Base-by-base conservation (phyloP, 345 rosid genomes). In the Fremontodendron californicum region DNA sequence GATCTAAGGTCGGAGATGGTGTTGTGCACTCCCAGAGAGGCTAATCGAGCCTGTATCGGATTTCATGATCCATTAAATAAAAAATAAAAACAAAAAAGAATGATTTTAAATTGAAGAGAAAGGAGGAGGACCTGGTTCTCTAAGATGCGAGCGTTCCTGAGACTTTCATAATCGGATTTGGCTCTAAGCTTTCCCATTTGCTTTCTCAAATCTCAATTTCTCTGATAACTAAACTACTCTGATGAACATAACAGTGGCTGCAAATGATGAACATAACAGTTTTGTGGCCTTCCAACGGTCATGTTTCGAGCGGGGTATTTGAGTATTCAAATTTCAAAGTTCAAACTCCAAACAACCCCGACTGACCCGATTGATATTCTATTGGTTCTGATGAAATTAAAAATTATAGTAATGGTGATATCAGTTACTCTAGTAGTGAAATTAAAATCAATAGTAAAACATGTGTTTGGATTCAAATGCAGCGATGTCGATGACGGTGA, bases 21-120 rank as follows among this genome's bases (percentile, higher is more conserved):
- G 49, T 81, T 81, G 4, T 71, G 83, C 48, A 85, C 78, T 27
- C 88, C 88, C 35, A 85, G 78, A 11, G 88, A 73, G 55, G 76
- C 82, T 78, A 85, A 79, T 60, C 88, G 78, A 60, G 84, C 88
- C 85, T 84, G 75, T 31, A 70, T 29, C 9, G 15, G 2, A 31
- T 5, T 39, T 25, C 5, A 46, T 3, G 25, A 66, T 31, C 66
- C 62, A 37, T 12, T 2, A 37, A 31, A 29, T 11, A 43, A 9
- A 77, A 51, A 37, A 6, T 18, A 2, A 13, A 18, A 40, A 8
- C 3, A 13, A 49, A 49, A 61, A n/a, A 23, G 0, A 52, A 2
- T 19, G 21, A 3, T 0, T 7, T 8, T 8, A 1, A 54, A 2
- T 33, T 11, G 13, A 27, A 25, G 9, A 27, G 33, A 31, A 33